Conservation (phyloP, 352 stramenopile genomes). For the Phytopythium sindhum region DNA sequence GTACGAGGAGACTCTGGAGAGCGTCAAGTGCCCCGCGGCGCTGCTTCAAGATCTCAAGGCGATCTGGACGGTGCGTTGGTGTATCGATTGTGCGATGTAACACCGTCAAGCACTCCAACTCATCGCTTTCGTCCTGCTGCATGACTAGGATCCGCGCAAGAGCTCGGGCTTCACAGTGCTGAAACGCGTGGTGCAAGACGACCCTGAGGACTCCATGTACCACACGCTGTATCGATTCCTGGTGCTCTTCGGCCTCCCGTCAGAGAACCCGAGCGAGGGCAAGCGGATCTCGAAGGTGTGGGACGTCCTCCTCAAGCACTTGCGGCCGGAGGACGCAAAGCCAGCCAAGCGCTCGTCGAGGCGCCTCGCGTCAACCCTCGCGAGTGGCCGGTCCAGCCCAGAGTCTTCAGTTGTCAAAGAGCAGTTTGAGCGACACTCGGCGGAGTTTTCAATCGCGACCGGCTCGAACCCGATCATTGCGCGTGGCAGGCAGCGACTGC, state of each 20-base stretch:
- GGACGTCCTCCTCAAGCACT: constrained; percentile 55
- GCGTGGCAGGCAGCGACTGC: constrained; percentile 47
- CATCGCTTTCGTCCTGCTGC: constrained; percentile 13
- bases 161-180: constrained; percentile 68
- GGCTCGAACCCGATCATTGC: constrained; percentile 50
- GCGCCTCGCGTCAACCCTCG: constrained; percentile 16
- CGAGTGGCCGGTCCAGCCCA: not conserved
- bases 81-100: not conserved
- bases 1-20: constrained; percentile 97
- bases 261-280: constrained; percentile 37
- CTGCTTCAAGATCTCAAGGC: constrained; percentile 81
- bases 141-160: constrained; percentile 33
- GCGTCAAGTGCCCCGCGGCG: constrained; percentile 86
- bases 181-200: constrained; percentile 46
- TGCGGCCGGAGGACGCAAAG: constrained; percentile 35
- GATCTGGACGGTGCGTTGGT: constrained; percentile 82
- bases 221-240: constrained; percentile 96
- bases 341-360: constrained; percentile 15
- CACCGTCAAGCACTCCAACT: not conserved
- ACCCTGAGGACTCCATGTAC: constrained; percentile 87
- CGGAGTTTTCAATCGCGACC: constrained; percentile 42
- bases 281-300: constrained; percentile 52
- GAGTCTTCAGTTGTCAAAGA: constrained; percentile 9
- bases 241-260: constrained; percentile 94
- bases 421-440: constrained; percentile 41